Percentiles rank a stretch among this genome's conserved stretches.
Conservation (phyloP, 306 rosid species). For the Dicorynia guianensis region DNA sequence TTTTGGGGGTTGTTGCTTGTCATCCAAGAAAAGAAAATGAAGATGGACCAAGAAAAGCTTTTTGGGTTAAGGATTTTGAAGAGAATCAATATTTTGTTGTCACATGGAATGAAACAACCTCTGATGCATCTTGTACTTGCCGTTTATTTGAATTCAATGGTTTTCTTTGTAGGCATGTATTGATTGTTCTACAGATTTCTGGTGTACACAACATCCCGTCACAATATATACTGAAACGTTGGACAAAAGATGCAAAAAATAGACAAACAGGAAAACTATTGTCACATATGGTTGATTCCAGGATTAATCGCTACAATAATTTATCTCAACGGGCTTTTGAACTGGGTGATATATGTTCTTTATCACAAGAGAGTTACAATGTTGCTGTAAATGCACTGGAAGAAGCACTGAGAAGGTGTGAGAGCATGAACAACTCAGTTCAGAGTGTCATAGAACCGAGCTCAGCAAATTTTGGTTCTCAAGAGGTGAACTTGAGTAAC, state of each 20-base stretch:
- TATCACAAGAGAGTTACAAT: slow-evolving; percentile 64
- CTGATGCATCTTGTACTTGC: slow-evolving; percentile 69
- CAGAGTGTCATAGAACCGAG: slow-evolving; percentile 58
- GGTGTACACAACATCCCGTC: slow-evolving; percentile 64
- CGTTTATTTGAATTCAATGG: slow-evolving; percentile 70
- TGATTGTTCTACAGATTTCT: slow-evolving; percentile 82
- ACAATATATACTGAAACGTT: slow-evolving; percentile 75
- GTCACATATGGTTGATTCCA: slow-evolving; percentile 45
- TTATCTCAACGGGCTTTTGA: slow-evolving; percentile 64
- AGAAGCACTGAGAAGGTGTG: slow-evolving; percentile 66
- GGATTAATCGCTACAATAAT: slow-evolving; percentile 61
- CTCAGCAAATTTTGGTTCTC: slow-evolving; percentile 42
- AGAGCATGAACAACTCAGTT: slow-evolving; percentile 52
- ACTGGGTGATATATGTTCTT: slow-evolving; percentile 70
- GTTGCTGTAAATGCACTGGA: slow-evolving; percentile 62
- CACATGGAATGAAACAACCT: slow-evolving; percentile 58
- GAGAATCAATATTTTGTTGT: slow-evolving; percentile 63
- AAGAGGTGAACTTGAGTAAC: slow-evolving; percentile 39
- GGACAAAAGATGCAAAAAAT: slow-evolving; percentile 81
- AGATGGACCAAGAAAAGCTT: slow-evolving; percentile 54
- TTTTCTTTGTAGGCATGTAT: slow-evolving; percentile 81
- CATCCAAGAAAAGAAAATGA: slow-evolving; percentile 72
- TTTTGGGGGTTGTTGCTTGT: slow-evolving; percentile 82
- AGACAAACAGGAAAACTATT: slow-evolving; percentile 54
- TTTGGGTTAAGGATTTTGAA: slow-evolving; percentile 72